Base-by-base conservation (phyloP, 345 rosid species). In the Syzygium aromaticum region DNA sequence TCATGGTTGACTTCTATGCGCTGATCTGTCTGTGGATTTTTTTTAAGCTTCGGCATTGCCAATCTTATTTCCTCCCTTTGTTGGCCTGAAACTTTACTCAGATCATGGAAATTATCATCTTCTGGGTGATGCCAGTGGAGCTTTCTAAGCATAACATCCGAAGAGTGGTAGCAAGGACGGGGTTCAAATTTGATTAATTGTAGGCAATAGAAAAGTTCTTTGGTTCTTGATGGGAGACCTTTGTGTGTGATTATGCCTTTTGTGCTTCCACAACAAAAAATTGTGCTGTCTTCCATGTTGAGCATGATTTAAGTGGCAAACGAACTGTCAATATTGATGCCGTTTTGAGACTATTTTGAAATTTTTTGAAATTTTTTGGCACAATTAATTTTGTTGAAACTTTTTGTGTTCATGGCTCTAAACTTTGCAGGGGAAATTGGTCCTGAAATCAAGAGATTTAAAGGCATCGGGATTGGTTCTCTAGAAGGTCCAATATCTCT, bases 401-500 rank as follows among this genome's bases (percentile, higher is more conserved):
- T 85, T 54, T 59, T 51, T 85, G 52, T 14, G 0, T 46, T 57
- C 14, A 64, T 30, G 78, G 80, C 25, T 33, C 46, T 73, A 46
- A 33, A 33, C 80, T 73, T 33, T 40, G 80, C 80, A 96, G 99
- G 94, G 91, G 99, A 95, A 86, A 56, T 91, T 89, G 85, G 85
- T 85, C 87, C 89, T 80, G 97, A 96, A 87, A 93, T 77, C 89
- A 96, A 98, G 91, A 95, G 97, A 88, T 89, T 92, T 63, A 98
- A 96, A 90, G 98, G 98, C 40, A 93, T 95, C 87, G 99, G 98
- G 84, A 95, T 96, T 91, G 95, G 98, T 93, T 97, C 97, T 92
- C 95, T 96, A 38, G 97, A 96, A 87, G 99, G 99, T 89, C 99
- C 99, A 86, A 87, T 96, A 90, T 98, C 97, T 86, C 95, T 98